Base-by-base conservation (phyloP, 2,329 filamentous ascomycete species). In the Trichoderma sp. region DNA sequence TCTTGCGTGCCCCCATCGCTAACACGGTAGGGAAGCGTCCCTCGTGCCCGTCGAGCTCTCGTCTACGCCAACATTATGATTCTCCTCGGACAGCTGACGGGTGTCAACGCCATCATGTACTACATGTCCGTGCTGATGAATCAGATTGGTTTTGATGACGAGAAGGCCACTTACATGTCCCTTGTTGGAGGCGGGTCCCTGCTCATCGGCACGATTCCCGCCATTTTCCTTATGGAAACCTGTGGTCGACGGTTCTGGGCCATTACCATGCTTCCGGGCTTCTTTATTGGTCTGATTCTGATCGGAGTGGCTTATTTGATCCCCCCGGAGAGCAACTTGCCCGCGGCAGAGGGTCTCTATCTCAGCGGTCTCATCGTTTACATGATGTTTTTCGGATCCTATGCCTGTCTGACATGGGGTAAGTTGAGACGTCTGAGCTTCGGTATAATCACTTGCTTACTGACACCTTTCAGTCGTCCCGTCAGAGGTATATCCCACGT, bases 221-320 rank as follows among this genome's bases (percentile, higher is more conserved):
- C 87, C 0, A 85, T 89, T 63, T 82, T 90, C 72, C 84, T 85
- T 68, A 92, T 92, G 89, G 89, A 92, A 72, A 84, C 81, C 3
- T 91, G 87, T 56, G 89, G 89, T 14, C 86, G 89, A 24, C 86
- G 89, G 4, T 91, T 91, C 82, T 91, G 89, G 89, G 89, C 88
- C 39, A 89, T 88, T 67, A 82, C 81, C 5, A 91, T 90, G 85
- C 78, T 92, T 47, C 88, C 88, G 0, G 87, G 88, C 0, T 91
- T 91, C 80, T 89, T 91, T 71, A 73, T 91, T 51, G 89, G 89
- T 17, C 80, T 91, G 0, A 75, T 90, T 10, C 78, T 91, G 26
- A 87, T 91, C 66, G 89, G 88, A 5, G 77, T 82, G 19, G 85
- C 83, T 51, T 90, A 90, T 76, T 82, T 85, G 10, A 81, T 90